phyloP scores from a whole-genome alignment of 257 asterid genomes.

The Thymus quinquecostatus region DNA sequence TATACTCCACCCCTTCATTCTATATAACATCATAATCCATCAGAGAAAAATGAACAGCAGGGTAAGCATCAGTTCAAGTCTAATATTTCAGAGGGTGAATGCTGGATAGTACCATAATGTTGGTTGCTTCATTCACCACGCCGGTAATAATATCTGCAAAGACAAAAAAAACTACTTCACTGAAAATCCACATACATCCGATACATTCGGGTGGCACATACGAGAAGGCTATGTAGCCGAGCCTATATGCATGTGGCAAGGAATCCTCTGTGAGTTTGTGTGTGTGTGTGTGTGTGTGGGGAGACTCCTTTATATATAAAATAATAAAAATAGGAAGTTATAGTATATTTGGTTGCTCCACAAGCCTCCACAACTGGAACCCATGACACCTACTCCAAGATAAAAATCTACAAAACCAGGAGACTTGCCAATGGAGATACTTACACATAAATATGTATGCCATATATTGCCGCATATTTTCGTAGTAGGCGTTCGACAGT shows the following conservation, averaged over 20 bases:
- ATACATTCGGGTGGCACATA: not conserved
- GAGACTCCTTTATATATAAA: too few species aligned
- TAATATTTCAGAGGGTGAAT: not conserved
- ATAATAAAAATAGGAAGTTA: not conserved
- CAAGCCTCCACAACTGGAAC: not conserved
- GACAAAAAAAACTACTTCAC: constrained; percentile 17
- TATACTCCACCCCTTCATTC: constrained; percentile 1
- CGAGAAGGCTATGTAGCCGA: not conserved
- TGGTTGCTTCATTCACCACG: constrained; percentile 45
- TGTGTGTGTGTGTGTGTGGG: too few species aligned
- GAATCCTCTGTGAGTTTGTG: not conserved
- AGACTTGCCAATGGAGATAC: constrained; percentile 39
- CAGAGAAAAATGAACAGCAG: not conserved
- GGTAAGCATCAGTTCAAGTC: constrained; percentile 10
- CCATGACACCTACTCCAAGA: not conserved
- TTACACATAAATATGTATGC: constrained; percentile 71
- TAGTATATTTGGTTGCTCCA: not conserved
- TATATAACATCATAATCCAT: constrained; percentile 7
- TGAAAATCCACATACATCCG: constrained; percentile 15
- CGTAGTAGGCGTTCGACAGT: constrained; percentile 84
- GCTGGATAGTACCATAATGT: constrained; percentile 8
- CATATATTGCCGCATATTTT: constrained; percentile 73
- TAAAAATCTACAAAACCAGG: constrained; percentile 18
- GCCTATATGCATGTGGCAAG: constrained; percentile 8
- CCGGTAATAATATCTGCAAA: constrained; percentile 78